Conservation (phyloP, 1,284 basidiomycete species). For the Fomitopsis pinicola region DNA sequence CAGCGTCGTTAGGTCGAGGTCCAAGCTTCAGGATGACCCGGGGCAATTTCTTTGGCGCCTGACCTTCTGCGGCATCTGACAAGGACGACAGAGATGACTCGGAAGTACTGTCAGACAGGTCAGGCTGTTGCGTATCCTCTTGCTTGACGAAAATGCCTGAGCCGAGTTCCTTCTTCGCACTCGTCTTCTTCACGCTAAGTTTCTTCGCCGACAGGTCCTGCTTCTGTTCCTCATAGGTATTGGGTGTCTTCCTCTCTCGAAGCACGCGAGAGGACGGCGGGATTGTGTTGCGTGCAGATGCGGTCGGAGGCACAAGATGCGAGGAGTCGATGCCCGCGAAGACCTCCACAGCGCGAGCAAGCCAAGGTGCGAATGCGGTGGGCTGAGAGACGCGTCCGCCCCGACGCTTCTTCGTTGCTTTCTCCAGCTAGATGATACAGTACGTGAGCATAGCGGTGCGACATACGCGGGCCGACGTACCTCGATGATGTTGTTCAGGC, state of each 20-base stretch:
- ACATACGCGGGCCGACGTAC: slow-evolving; percentile 33
- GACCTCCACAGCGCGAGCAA: slow-evolving; percentile 45
- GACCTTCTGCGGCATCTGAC: slow-evolving; percentile 6
- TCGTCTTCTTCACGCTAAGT: slow-evolving; percentile 4
- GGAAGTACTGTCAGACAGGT: neutral
- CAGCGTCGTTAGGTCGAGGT: slow-evolving; percentile 11
- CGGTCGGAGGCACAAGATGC: slow-evolving; percentile 22
- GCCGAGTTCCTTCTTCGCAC: neutral
- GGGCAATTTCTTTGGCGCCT: slow-evolving; percentile 22
- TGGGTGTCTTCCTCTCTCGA: slow-evolving; percentile 48
- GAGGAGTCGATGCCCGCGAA: slow-evolving; percentile 38
- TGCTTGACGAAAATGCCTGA: neutral
- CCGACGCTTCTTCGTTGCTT: slow-evolving; percentile 59
- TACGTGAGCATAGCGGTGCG: neutral
- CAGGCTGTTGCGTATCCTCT: neutral
- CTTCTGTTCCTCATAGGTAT: slow-evolving; percentile 13
- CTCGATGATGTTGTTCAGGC: slow-evolving; percentile 53
- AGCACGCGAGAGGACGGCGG: slow-evolving; percentile 47
- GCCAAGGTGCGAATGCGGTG: slow-evolving; percentile 42
- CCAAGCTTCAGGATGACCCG: slow-evolving; percentile 26
- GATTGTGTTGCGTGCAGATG: slow-evolving; percentile 20
- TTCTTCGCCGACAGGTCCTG: slow-evolving; percentile 11
- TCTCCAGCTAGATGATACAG: slow-evolving; percentile 54
- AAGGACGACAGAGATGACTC: slow-evolving; percentile 1
- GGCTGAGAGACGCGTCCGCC: slow-evolving; percentile 38